Evolutionary conservation across 768 basidiomycete genomes (phyloP), one percentile per base, ranked within the genome.

Genomic region (Bullera alba): DNA sequence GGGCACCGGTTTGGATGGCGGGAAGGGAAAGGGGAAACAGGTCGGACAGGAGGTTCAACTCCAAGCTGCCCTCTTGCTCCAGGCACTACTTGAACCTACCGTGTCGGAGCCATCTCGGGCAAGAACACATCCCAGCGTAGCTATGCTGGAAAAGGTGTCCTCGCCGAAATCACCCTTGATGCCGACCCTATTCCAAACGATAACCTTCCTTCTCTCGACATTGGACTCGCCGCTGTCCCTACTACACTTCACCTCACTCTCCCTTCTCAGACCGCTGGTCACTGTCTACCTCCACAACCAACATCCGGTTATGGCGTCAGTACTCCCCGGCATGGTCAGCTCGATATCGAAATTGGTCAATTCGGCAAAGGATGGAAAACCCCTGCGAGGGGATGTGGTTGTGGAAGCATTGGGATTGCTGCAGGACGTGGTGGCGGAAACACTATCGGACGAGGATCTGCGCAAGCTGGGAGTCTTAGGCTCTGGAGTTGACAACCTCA

Each of bases 321-420:
- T 96, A 23, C 75, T 96, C 25, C 92, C 92, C 0, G 92, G 92
- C 1, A 78, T 85, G 27, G 79, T 88, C 53, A 91, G 87, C 61
- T 71, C 78, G 16, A 84, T 85, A 80, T 79, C 79, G 25, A 87
- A 83, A 61, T 70, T 88, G 14, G 79, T 84, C 4, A 76, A 86
- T 1, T 8, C 19, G 37, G 19, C 23, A 6, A 84, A 80, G 0
- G 49, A 51, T 14, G 51, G 57, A 0, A 60, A 50, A 12, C 25
- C 32, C 2, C 41, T 69, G 14, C 63, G 66, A 34, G 65, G 63
- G 4, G 60, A 67, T 21, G 57, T 63, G 5, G 62, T 53, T 0
- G 51, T 52, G 10, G 32, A 51, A 26, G 44, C 51, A 5, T 45
- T 42, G 8, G 62, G 50, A 5, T 19, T 61, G 14, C 46, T 63